A percentile compares a stretch with the other conserved stretches of the same genome.
Conservation (phyloP, 352 stramenopile genomes). For the Globisporangium cylindrosporum region DNA sequence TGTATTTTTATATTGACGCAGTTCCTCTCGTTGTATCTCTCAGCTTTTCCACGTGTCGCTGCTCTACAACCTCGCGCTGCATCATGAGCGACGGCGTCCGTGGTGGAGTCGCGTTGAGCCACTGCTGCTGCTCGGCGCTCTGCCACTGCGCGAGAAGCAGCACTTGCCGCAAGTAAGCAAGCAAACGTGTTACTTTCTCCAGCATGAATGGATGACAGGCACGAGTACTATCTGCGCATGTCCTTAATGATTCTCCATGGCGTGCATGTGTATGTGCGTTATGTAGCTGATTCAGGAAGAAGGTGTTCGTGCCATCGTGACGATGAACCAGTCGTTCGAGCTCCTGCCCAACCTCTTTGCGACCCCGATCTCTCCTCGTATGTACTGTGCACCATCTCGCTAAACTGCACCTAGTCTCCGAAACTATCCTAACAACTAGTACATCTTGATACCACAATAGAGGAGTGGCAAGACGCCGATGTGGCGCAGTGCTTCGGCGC, state of each 20-base stretch:
- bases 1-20: background rate
- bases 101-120: constrained; percentile 76
- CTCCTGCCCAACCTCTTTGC: constrained; percentile 62
- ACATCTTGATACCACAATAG: constrained; percentile 19
- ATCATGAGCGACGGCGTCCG: constrained; percentile 40
- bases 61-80: constrained; percentile 66
- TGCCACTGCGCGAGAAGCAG: constrained; percentile 55
- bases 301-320: constrained; percentile 65
- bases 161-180: constrained; percentile 34
- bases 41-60: constrained; percentile 55
- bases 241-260: background rate
- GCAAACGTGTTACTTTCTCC: background rate
- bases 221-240: background rate
- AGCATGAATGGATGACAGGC: background rate
- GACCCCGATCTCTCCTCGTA: constrained; percentile 60
- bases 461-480: constrained; percentile 44
- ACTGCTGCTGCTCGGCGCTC: constrained; percentile 61
- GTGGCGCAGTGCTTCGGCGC: constrained; percentile 63
- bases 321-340: constrained; percentile 73
- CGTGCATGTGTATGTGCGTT: background rate
- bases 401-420: background rate
- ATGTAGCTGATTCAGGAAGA: constrained; percentile 47
- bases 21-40: background rate
- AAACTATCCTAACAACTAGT: too few relatives aligned
- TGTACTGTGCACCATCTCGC: background rate